phyloP scores from a whole-genome alignment of 768 basidiomycete species.

The Leccinum arenicola region DNA sequence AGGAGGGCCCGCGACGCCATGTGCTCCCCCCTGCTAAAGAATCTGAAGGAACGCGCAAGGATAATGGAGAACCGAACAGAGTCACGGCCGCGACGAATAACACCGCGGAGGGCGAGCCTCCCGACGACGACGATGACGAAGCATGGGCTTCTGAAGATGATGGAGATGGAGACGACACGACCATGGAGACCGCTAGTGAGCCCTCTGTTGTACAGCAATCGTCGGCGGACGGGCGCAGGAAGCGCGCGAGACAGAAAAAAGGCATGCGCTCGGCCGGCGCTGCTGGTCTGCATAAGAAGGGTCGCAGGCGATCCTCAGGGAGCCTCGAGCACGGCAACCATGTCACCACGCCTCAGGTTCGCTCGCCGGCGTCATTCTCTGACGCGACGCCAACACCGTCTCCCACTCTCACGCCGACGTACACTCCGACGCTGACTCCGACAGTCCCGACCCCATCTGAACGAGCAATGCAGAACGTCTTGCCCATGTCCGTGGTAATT shows the following conservation, averaged over 20 bases:
- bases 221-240: constrained; percentile 14
- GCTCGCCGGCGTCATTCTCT: background rate
- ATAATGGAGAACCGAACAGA: constrained; percentile 2
- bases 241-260: constrained; percentile 27
- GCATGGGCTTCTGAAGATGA: constrained; percentile 60
- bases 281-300: constrained; percentile 6
- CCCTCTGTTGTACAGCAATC: constrained; percentile 6
- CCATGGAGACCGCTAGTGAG: background rate
- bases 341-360: background rate
- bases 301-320: constrained; percentile 12
- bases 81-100: background rate
- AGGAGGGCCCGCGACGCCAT: constrained; percentile 16
- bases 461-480: constrained; percentile 2
- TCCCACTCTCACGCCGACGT: background rate
- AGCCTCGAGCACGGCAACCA: background rate
- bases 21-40: constrained; percentile 8
- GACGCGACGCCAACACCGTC: background rate
- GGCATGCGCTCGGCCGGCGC: constrained; percentile 7
- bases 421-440: background rate
- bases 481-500: background rate
- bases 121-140: constrained; percentile 39
- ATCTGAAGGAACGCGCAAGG: constrained; percentile 12
- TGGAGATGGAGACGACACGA: constrained; percentile 30
- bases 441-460: background rate
- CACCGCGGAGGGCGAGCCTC: constrained; percentile 12